These are phyloP conservation scores for Fusarium sororula DNA, from an alignment of 2,329 filamentous ascomycete genomes.

Conservation along the genomic window DNA sequence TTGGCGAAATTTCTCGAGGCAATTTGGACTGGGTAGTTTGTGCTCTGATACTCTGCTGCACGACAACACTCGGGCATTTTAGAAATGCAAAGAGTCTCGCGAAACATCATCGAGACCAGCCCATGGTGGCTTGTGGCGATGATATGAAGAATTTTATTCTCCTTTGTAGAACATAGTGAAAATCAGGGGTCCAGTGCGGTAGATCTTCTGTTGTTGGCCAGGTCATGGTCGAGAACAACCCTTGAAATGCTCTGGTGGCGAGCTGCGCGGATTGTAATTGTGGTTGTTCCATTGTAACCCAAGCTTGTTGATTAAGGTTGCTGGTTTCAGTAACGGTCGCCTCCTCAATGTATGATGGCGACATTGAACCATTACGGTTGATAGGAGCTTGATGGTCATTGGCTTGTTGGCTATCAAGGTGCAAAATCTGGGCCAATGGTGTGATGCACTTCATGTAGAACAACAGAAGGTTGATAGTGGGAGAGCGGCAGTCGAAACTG, in stretches of 20 bases:
- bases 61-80: neutral
- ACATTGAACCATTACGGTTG: conserved; percentile 13
- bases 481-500: conserved; percentile 23
- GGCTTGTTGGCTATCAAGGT: conserved; percentile 30
- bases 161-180: conserved; percentile 7
- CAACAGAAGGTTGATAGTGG: neutral
- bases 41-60: neutral
- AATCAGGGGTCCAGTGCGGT: conserved; percentile 25
- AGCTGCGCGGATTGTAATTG: conserved; percentile 19
- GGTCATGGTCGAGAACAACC: conserved; percentile 1
- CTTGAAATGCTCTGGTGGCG: conserved; percentile 24
- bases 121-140: conserved; percentile 21
- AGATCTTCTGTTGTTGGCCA: conserved; percentile 28
- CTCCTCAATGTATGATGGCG: conserved; percentile 30
- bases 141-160: conserved; percentile 8
- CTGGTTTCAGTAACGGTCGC: conserved; percentile 34
- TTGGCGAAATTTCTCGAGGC: conserved; percentile 21
- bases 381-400: conserved; percentile 28
- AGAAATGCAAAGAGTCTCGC: neutral
- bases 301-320: conserved; percentile 5
- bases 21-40: conserved; percentile 5
- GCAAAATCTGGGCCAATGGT: conserved; percentile 33
- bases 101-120: neutral
- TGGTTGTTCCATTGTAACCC: conserved; percentile 7
- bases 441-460: conserved; percentile 23